These are phyloP conservation scores for Pseudogymnoascus sp. DNA, from an alignment of 2,329 filamentous ascomycete species.

Conservation along the genomic window DNA sequence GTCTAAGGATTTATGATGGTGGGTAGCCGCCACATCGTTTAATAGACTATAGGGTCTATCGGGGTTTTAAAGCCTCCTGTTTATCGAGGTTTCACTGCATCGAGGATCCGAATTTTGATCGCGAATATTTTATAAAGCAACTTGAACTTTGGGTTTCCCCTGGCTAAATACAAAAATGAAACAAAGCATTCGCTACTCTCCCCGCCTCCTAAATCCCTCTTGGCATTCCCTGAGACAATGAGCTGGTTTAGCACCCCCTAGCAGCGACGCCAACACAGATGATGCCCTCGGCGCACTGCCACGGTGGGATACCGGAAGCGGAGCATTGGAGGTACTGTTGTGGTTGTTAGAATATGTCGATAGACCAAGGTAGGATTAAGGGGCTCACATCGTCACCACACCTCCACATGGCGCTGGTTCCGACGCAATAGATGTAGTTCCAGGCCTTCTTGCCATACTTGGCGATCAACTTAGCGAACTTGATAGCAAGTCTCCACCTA, in stretches of 20 bases:
- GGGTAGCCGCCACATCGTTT: too few relatives aligned
- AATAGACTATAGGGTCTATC: too few relatives aligned
- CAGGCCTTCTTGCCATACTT: not conserved
- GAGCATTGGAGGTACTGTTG: not conserved
- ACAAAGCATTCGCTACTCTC: not conserved
- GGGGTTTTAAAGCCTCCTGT: too few relatives aligned
- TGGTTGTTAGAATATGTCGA: not conserved
- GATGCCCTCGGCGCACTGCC: not conserved
- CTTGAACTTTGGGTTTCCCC: not conserved
- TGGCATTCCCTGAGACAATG: not conserved
- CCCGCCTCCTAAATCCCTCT: not conserved
- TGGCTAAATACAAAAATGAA: not conserved
- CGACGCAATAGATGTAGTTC: slow-evolving; percentile 3
- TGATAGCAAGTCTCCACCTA: not conserved
- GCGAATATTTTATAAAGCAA: not conserved
- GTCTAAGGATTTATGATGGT: too few relatives aligned
- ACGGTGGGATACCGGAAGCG: not conserved
- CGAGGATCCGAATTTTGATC: not conserved
- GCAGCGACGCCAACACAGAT: not conserved
- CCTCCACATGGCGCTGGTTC: not conserved
- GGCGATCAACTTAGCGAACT: not conserved
- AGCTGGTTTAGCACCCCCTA: not conserved
- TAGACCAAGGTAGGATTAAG: not conserved
- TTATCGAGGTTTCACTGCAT: not conserved
- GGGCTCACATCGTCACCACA: not conserved